phyloP scores from a whole-genome alignment of 169 alveolate species.

The Plasmodium relictum region DNA sequence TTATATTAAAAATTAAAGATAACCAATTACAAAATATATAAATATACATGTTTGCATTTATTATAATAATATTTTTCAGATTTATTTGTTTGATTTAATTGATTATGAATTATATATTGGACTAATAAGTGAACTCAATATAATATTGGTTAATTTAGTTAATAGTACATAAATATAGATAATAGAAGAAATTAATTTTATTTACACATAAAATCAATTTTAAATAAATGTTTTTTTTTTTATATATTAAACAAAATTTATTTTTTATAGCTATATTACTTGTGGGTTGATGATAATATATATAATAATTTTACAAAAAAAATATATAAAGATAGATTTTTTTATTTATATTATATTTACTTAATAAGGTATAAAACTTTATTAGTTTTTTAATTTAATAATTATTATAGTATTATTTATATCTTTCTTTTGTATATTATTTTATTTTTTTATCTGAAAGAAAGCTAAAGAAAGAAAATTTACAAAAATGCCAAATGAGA shows the following conservation, averaged over 20 bases:
- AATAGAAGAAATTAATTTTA: neutral
- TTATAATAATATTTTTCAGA: conserved; percentile 19
- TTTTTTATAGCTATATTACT: conserved; percentile 44
- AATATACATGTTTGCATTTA: neutral
- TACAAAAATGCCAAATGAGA: conserved; percentile 45
- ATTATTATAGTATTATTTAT: neutral
- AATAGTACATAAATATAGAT: neutral
- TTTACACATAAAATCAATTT: neutral
- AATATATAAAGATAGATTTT: conserved; percentile 44
- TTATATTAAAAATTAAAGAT: conserved; percentile 10
- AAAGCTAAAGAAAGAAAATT: conserved; percentile 37
- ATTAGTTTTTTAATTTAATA: neutral
- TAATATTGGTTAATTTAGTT: conserved; percentile 43
- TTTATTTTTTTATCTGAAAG: conserved; percentile 21
- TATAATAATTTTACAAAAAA: conserved; percentile 65
- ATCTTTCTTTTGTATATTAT: neutral
- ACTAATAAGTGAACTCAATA: conserved; percentile 49
- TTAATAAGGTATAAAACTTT: conserved; percentile 39
- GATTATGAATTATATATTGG: conserved; percentile 70
- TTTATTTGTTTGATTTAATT: conserved; percentile 49
- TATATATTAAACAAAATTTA: neutral
- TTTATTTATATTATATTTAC: conserved; percentile 54
- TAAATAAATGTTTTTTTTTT: neutral
- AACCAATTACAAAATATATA: neutral
- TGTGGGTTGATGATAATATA: conserved; percentile 72